Evolutionary conservation across 306 rosid genomes (phyloP).

Genomic region (Coriaria nepalensis): DNA sequence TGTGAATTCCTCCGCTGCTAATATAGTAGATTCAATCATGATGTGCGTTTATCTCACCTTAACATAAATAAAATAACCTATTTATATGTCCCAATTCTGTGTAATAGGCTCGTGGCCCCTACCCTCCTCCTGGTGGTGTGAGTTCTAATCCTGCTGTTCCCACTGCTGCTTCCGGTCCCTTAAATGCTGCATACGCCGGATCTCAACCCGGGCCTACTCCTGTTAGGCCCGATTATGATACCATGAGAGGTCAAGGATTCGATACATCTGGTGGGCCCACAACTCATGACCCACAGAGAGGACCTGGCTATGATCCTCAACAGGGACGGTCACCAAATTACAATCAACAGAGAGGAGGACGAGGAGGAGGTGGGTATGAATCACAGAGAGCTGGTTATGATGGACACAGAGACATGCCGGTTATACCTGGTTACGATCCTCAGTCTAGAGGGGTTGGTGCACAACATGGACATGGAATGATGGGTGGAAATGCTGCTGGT

Average conservation of each 20-base stretch:
- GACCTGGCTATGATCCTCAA: conserved; percentile 19
- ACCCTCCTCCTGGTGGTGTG: conserved; percentile 15
- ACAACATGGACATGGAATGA: conserved; percentile 39
- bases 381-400: conserved; percentile 39
- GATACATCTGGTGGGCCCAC: conserved; percentile 16
- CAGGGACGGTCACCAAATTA: conserved; percentile 1
- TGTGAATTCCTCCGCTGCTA: no score
- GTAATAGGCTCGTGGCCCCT: conserved; percentile 50
- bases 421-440: conserved; percentile 27
- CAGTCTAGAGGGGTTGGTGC: conserved; percentile 53
- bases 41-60: no score
- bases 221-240: conserved; percentile 33
- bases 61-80: neutral
- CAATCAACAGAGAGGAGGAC: conserved; percentile 15
- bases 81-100: conserved; percentile 9
- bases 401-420: conserved; percentile 22
- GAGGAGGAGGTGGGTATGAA: conserved; percentile 45
- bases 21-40: no score
- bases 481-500: conserved; percentile 34
- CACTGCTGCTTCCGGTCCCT: conserved; percentile 9
- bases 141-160: conserved; percentile 1
- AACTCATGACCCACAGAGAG: conserved; percentile 11
- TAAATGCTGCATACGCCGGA: conserved; percentile 26
- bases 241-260: conserved; percentile 24
- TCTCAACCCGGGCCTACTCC: conserved; percentile 41